Evolutionary conservation across 805 yeast species (phyloP).

Genomic region (Monosporozyma unispora): DNA sequence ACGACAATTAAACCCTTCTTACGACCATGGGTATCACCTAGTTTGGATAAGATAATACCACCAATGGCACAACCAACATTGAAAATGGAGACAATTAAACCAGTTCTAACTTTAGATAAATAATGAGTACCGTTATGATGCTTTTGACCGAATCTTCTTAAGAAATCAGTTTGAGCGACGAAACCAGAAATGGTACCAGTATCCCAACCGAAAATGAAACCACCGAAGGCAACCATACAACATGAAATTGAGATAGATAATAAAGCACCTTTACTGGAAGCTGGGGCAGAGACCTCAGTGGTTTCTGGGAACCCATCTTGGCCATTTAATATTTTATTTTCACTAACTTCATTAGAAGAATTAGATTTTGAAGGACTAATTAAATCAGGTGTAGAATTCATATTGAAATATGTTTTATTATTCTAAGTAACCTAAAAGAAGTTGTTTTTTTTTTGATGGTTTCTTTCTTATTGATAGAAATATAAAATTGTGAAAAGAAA

Average conservation of each 20-base stretch:
- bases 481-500: background rate
- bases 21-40: conserved; percentile 61
- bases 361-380: conserved; percentile 11
- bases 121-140: conserved; percentile 16
- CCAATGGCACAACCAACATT: conserved; percentile 74
- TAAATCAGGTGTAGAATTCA: conserved; percentile 14
- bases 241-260: conserved; percentile 25
- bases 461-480: background rate
- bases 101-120: conserved; percentile 22
- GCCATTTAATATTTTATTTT: conserved; percentile 10
- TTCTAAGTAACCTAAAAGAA: conserved; percentile 21
- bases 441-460: background rate
- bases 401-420: background rate
- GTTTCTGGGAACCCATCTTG: background rate
- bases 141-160: conserved; percentile 20
- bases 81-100: conserved; percentile 39
- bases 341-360: conserved; percentile 11
- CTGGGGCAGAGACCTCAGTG: background rate
- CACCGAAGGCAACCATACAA: conserved; percentile 60
- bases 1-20: conserved; percentile 51
- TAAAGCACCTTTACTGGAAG: conserved; percentile 18
- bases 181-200: conserved; percentile 75
- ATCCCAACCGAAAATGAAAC: conserved; percentile 73
- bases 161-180: conserved; percentile 36
- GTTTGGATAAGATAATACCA: conserved; percentile 48